Percentiles rank a stretch among this genome's conserved stretches.
phyloP scores from a whole-genome alignment of 345 rosid genomes.

The Salix arbutifolia region DNA sequence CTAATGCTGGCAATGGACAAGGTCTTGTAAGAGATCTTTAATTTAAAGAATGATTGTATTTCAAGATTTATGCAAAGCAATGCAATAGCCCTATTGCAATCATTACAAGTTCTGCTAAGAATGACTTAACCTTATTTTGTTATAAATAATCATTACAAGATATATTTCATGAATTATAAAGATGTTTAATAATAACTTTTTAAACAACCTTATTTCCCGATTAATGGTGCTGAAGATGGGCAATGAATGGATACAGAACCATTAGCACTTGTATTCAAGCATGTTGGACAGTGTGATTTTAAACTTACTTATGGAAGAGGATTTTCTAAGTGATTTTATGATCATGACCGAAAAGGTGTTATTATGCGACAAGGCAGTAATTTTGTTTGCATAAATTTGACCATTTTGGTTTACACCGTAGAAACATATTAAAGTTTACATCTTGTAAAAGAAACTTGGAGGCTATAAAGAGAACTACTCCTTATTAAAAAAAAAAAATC shows the following conservation, averaged over 20 bases:
- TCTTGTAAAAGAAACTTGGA: constrained; percentile 78
- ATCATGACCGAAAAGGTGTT: too few species aligned
- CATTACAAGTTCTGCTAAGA: constrained; percentile 95
- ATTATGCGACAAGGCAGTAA: constrained; percentile 78
- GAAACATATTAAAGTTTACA: constrained; percentile 89
- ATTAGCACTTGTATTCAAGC: too few species aligned
- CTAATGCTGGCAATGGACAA: constrained; percentile 71
- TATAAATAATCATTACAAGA: too few species aligned
- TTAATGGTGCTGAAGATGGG: constrained; percentile 62
- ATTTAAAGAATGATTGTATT: constrained; percentile 91
- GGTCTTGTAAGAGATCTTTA: constrained; percentile 89
- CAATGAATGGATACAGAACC: constrained; percentile 61
- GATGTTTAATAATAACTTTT: too few species aligned
- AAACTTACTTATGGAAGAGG: too few species aligned
- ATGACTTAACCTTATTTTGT: constrained; percentile 57
- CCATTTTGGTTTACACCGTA: constrained; percentile 66
- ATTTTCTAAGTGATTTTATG: too few species aligned
- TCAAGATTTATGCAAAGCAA: constrained; percentile 78
- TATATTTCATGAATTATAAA: too few species aligned
- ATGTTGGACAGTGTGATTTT: too few species aligned
- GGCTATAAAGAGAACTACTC: constrained; percentile 82
- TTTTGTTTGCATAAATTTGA: constrained; percentile 87
- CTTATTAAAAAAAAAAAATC: constrained; percentile 70
- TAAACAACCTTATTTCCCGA: too few species aligned
- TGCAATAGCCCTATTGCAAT: constrained; percentile 89